Evolutionary conservation across 805 yeast genomes (phyloP), one percentile per base, ranked within the genome.

Genomic region (Hanseniaspora nectarophila): DNA sequence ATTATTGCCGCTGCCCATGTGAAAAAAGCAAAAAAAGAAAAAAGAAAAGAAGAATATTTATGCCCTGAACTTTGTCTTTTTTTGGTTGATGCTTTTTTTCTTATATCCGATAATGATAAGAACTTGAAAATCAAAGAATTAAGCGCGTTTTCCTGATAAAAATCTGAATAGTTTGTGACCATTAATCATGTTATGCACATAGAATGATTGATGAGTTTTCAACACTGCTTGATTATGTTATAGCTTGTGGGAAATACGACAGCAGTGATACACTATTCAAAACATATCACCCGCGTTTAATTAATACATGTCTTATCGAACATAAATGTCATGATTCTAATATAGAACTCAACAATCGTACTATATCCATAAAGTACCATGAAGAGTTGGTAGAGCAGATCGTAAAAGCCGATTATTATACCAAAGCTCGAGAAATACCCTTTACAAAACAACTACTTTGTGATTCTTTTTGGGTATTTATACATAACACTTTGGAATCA

Each of bases 401-500:
- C 1, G 4, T 42, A 8, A 18, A 42, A 8, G 16, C 4, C 13
- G 45, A 42, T 18, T 21, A 18, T 6, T 28, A 16, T 12, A 20
- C 18, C 16, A 9, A 28, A 8, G 10, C 2, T 35, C 28, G 7
- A 3, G 15, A 16, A 5, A 31, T 18, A 18, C 4, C 16, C 6
- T 28, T 18, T 40, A 32, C 24, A 15, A 23, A 33, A 32, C 34
- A 10, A 18, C 18, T 45, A 24, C 20, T 52, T 5, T 40, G 32
- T n/a, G 32, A 45, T 13, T 21, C 43, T 21, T 21, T 45, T 21
- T 52, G 54, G 54, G 10, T 52, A n/a, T 18, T 34, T 18, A 50
- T 79, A 0, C 74, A 67, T 53, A 54, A 53, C 2, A 29, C 63
- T 1, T 56, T 78, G 1, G 82, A 81, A 0, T 59, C 63, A 7